These are phyloP conservation scores for Penicillium coprophilum DNA, from an alignment of 495 filamentous ascomycete species.

Conservation along the genomic window DNA sequence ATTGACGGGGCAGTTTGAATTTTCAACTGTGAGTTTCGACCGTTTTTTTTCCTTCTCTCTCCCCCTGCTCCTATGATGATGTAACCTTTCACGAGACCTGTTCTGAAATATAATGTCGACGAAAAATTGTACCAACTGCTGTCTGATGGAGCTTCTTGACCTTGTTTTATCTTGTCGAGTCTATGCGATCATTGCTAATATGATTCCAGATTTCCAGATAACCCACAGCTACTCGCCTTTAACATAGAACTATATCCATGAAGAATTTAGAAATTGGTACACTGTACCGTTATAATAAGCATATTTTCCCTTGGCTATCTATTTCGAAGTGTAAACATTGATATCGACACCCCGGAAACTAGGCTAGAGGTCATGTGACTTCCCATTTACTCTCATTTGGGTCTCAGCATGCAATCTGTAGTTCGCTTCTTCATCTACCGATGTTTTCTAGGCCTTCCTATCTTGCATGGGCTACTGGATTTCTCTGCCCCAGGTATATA, in stretches of 20 bases:
- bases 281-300: too few relatives aligned
- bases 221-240: background rate
- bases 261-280: too few relatives aligned
- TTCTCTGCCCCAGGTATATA: background rate
- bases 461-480: too few relatives aligned
- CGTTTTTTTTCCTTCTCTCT: background rate
- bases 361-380: too few relatives aligned
- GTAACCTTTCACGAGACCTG: slow-evolving; percentile 56
- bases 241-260: background rate
- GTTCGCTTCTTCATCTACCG: background rate
- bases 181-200: slow-evolving; percentile 15
- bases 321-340: too few relatives aligned
- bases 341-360: too few relatives aligned
- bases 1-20: background rate
- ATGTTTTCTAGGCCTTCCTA: too few relatives aligned
- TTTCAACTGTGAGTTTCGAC: slow-evolving; percentile 1
- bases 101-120: slow-evolving; percentile 53
- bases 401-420: too few relatives aligned
- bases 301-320: too few relatives aligned
- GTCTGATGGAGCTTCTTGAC: slow-evolving; percentile 38
- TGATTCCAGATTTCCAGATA: slow-evolving; percentile 2
- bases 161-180: slow-evolving; percentile 9
- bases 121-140: slow-evolving; percentile 51
- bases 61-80: slow-evolving; percentile 46
- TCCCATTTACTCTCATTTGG: too few relatives aligned